Evolutionary conservation across 331 rosid genomes (phyloP), one percentile per base, ranked within the genome.

Genomic region (Erythrophleum ivorense): DNA sequence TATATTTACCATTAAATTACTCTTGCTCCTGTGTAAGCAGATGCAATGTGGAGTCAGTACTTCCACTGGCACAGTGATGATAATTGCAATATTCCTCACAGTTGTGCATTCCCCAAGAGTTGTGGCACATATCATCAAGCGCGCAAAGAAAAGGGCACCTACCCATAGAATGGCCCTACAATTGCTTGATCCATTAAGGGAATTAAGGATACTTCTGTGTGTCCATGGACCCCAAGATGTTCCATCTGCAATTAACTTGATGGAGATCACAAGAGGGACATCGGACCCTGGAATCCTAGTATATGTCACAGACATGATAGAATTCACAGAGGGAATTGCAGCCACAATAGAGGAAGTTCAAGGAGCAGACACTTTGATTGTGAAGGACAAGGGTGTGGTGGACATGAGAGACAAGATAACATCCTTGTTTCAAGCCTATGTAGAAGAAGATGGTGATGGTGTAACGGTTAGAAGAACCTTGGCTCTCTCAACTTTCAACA

Each of bases 281-380:
- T 38, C 78, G 19, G 89, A 91, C 40, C 92, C 99, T 5, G 97
- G 97, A 41, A 83, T 91, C 13, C 74, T 88, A 18, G 88, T 96
- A 12, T 91, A 86, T 59, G 90, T 90, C n/a, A 83, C 97, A 2
- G 99, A 96, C 86, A 82, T 94, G 88, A 87, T 96, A 68, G 98
- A 96, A 78, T 93, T 94, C 80, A 94, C 95, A 9, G 88, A 86
- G 18, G 82, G 86, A 83, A 82, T 94, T 46, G 90, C 92, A 12
- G 82, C 91, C 16, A 83, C 94, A 33, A 41, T 90, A 6, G 92
- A 91, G 53, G 84, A 67, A 58, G 87, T 84, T 10, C 89, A 88
- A 64, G 95, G 87, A 77, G 67, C 59, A 54, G 88, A 84, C 78
- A 84, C 91, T 2, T 78, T 89, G 81, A 79, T 84, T 10, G 94